These are phyloP conservation scores for Tilletiaria anomala DNA, from an alignment of 1,284 basidiomycete genomes.

Conservation along the genomic window DNA sequence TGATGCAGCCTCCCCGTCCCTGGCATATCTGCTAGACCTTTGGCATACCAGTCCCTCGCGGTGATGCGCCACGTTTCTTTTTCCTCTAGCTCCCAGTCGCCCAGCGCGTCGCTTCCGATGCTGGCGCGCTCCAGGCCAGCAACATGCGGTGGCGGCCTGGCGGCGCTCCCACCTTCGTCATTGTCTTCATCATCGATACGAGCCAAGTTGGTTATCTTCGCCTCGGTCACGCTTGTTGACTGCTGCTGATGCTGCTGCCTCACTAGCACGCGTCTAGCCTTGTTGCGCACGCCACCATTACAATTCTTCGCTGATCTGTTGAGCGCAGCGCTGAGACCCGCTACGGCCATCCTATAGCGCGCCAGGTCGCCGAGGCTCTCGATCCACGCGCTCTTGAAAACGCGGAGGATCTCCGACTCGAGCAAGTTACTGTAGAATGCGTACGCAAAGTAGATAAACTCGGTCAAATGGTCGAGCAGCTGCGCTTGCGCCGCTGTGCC, in stretches of 20 bases:
- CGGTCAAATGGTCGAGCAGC: conserved; percentile 58
- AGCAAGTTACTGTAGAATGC: conserved; percentile 78
- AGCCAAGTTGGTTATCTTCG: no score
- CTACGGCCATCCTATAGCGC: conserved; percentile 85
- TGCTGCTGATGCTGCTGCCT: no score
- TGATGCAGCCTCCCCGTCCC: conserved; percentile 84
- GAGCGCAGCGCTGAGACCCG: no score
- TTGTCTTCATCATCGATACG: no score
- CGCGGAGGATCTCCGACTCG: conserved; percentile 59
- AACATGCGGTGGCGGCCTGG: no score
- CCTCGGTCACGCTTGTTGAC: no score
- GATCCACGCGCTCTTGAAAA: conserved; percentile 72
- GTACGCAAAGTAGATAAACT: conserved; percentile 90
- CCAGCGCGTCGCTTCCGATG: conserved; percentile 73
- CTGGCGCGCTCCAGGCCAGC: no score
- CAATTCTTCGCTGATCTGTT: no score
- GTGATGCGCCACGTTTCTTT: conserved; percentile 80
- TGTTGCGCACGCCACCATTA: no score
- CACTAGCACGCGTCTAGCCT: no score
- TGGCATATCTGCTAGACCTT: conserved; percentile 72
- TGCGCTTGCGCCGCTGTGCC: conserved; percentile 10
- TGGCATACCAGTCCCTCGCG: conserved; percentile 82
- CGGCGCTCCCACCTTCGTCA: no score
- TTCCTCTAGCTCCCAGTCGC: conserved; percentile 74
- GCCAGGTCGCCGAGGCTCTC: conserved; percentile 92